Evolutionary conservation across 169 alveolate genomes (phyloP).

Genomic region (Nephromyces sp.): DNA sequence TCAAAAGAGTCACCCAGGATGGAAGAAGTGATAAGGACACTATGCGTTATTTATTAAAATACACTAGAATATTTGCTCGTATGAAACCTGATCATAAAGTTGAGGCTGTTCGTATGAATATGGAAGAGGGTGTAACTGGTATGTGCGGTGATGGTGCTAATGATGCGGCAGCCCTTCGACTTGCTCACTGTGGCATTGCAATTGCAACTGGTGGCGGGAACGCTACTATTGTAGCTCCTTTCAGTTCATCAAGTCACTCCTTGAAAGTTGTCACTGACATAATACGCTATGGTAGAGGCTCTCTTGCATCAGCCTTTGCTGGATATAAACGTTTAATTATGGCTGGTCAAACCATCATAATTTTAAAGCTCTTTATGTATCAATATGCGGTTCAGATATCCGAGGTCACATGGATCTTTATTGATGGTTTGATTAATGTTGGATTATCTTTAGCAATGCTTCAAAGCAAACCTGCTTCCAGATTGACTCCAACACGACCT

Average conservation of each 20-base stretch:
- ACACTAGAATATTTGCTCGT: conserved; percentile 21
- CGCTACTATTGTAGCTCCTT: conserved; percentile 1
- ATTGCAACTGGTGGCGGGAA: conserved; percentile 5
- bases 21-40: neutral
- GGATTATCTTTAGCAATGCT: neutral
- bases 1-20: neutral
- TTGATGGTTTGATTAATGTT: neutral
- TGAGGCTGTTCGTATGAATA: neutral
- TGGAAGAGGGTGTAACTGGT: conserved; percentile 33
- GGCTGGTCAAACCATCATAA: conserved; percentile 69
- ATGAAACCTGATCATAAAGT: conserved; percentile 17
- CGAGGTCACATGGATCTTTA: neutral
- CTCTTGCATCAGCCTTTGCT: conserved; percentile 74
- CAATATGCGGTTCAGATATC: neutral
- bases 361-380: conserved; percentile 54
- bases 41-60: neutral
- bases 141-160: conserved; percentile 51
- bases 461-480: neutral
- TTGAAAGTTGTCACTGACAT: neutral
- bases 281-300: conserved; percentile 64
- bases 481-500: neutral
- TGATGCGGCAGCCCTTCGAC: conserved; percentile 38
- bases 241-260: neutral
- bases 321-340: conserved; percentile 75
- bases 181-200: conserved; percentile 38